phyloP scores from a whole-genome alignment of 139 green algal genomes.

The Limnomonas spitsbergensis region DNA sequence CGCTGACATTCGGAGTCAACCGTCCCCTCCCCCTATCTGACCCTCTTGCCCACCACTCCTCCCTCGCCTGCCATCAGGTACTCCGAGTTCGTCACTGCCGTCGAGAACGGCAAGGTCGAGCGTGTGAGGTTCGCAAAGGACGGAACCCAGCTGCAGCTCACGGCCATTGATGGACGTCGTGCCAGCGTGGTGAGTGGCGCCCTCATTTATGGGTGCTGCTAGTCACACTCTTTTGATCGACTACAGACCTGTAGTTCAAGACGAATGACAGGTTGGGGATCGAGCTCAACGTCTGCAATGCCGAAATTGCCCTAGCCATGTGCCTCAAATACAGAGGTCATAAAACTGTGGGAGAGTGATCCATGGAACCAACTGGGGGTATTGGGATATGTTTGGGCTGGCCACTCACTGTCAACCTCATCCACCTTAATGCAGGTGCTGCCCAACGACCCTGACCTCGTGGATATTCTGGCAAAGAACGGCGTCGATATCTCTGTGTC shows the following conservation, averaged over 20 bases:
- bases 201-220: not conserved
- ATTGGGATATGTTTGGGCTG: too few species aligned
- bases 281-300: too few species aligned
- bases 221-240: too few species aligned
- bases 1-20: not conserved
- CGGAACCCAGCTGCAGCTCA: slow-evolving; percentile 79
- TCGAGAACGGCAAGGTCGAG: slow-evolving; percentile 93
- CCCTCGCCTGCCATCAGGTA: too few species aligned
- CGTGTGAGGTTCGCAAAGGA: slow-evolving; percentile 98
- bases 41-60: not conserved
- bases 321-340: too few species aligned
- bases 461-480: slow-evolving; percentile 79
- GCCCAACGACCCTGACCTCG: slow-evolving; percentile 82
- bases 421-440: slow-evolving; percentile 37
- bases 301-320: too few species aligned
- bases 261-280: too few species aligned
- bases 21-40: not conserved
- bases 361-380: too few species aligned
- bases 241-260: too few species aligned
- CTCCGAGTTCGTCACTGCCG: slow-evolving; percentile 91
- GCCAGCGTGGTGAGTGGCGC: slow-evolving; percentile 47
- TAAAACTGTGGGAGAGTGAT: too few species aligned
- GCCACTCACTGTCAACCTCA: not conserved
- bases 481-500: slow-evolving; percentile 79
- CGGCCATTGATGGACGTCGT: slow-evolving; percentile 71